Base-by-base conservation (phyloP, 2,329 filamentous ascomycete species). In the Aspergillus nomiae region DNA sequence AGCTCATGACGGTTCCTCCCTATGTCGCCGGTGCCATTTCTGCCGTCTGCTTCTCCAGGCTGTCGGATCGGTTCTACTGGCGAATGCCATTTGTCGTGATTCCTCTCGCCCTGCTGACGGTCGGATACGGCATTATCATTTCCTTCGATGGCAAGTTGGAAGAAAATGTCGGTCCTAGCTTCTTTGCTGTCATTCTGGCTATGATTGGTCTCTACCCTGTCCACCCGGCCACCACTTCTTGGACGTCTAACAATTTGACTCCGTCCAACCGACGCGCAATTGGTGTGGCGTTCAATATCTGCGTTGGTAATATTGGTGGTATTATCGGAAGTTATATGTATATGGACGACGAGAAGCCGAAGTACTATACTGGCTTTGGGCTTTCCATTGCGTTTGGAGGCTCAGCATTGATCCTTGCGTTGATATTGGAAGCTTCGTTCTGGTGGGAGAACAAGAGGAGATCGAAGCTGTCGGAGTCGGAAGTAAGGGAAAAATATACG, bases 401-500 rank as follows among this genome's bases (percentile, higher is more conserved):
- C 8, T 38, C 50, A 1, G 66, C 58, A 12, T 50, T 90, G 45
- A 58, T 72, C 24, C 62, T 63, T 11, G 68, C 69, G 1, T 51
- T 69, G 46, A 16, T 68, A 10, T 63, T 72, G 6, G 69, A 74
- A 38, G 26, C 61, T 28, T 67, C 59, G 7, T 71, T 66, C 41
- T 61, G 58, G 46, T 62, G 59, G 48, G 66, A 59, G 8, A 73
- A 74, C 56, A 64, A 67, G 58, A 53, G 36, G 26, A 67, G 64
- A 10, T 65, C 60, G 30, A 63, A 63, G 14, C 73, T 63, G 60
- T 66, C 74, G 26, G 77, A 74, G 48, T 73, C 68, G 6, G 74
- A 78, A 38, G 67, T 75, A 16, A 59, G 63, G 21, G 74, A 72
- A n/a, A 72, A 64, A 62, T 81, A 80, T 61, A 73, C 70, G 0